Conservation (phyloP, 441 rosid species). For the Gossypium lobatum region DNA sequence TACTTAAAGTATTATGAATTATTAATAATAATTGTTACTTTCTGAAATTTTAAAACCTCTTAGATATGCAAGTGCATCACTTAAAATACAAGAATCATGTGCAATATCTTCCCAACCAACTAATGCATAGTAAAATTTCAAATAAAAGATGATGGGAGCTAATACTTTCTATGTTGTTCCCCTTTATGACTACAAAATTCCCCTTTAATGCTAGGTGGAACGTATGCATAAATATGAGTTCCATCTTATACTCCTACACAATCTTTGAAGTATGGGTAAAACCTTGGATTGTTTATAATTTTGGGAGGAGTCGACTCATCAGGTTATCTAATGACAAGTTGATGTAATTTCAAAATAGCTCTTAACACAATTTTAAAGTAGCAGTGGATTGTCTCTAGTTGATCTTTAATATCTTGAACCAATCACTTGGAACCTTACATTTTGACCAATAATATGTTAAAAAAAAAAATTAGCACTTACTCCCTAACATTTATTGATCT, state of each 20-base stretch:
- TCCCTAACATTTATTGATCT: not conserved
- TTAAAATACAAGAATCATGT: not conserved
- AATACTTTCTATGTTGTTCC: no score
- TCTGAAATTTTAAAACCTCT: not conserved
- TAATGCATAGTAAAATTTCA: not conserved
- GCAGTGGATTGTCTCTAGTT: not conserved
- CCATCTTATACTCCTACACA: not conserved
- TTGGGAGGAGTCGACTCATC: not conserved
- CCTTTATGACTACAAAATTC: not conserved
- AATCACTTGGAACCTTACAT: not conserved
- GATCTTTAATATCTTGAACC: not conserved
- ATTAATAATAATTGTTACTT: not conserved
- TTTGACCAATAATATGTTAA: not conserved
- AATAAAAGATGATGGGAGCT: no score
- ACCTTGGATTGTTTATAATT: not conserved
- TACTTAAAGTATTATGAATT: no score
- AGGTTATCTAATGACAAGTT: not conserved
- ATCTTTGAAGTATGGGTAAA: not conserved
- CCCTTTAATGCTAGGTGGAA: not conserved
- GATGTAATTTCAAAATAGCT: not conserved
- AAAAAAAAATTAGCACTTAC: not conserved
- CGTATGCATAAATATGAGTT: not conserved
- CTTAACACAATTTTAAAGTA: not conserved
- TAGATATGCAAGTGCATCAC: not conserved
- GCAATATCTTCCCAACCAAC: not conserved